Evolutionary conservation across 495 filamentous ascomycete species (phyloP).

Genomic region (Podospora pseudopauciseta): DNA sequence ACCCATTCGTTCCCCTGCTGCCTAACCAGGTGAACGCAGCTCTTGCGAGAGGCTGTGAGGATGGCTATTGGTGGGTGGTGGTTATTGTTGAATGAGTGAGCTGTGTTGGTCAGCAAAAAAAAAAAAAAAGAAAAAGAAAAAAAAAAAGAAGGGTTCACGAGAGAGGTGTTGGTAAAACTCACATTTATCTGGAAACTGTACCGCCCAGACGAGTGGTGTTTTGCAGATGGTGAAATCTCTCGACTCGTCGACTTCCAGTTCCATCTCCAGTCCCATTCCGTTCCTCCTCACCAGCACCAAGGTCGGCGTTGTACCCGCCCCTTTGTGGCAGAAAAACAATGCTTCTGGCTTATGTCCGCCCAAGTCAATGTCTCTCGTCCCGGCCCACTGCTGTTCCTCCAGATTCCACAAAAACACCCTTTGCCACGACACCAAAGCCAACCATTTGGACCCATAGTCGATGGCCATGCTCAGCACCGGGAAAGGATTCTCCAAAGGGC

Average conservation of each 20-base stretch:
- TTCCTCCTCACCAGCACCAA: constrained; percentile 56
- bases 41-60: constrained; percentile 40
- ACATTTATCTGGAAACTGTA: constrained; percentile 42
- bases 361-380: constrained; percentile 45
- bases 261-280: constrained; percentile 54
- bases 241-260: constrained; percentile 27
- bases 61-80: constrained; percentile 26
- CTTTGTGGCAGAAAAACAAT: constrained; percentile 53
- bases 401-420: constrained; percentile 58
- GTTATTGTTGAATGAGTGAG: constrained; percentile 7
- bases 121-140: too few relatives aligned
- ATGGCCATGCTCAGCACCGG: constrained; percentile 59
- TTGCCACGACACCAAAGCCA: constrained; percentile 58
- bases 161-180: constrained; percentile 11
- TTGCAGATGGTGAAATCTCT: constrained; percentile 42
- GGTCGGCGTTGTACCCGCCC: constrained; percentile 32
- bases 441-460: constrained; percentile 56
- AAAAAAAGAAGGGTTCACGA: background rate
- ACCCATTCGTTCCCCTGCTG: constrained; percentile 37
- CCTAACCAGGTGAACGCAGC: constrained; percentile 45
- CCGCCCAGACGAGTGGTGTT: constrained; percentile 43
- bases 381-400: constrained; percentile 47
- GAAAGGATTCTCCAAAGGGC: constrained; percentile 39
- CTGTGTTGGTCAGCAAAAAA: constrained; percentile 13
- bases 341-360: constrained; percentile 51